Evolutionary conservation across 768 basidiomycete genomes (phyloP).

Genomic region (Trametes meyenii): DNA sequence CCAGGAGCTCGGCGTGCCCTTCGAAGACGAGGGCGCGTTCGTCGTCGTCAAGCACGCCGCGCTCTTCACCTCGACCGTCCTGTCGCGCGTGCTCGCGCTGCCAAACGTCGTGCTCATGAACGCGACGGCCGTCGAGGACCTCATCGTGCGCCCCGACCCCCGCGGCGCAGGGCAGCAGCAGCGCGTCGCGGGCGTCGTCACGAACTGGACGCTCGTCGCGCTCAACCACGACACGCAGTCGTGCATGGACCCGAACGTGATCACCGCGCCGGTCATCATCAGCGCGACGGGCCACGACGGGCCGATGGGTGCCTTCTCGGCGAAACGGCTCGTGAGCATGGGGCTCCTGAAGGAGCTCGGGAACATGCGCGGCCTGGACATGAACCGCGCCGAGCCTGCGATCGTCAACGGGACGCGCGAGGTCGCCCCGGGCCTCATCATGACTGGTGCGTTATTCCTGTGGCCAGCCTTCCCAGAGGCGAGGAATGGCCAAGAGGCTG

Average conservation of each 20-base stretch:
- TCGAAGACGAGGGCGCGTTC: constrained; percentile 76
- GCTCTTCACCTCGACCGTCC: constrained; percentile 75
- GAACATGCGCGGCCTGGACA: constrained; percentile 80
- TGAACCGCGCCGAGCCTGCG: constrained; percentile 82
- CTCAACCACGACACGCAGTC: constrained; percentile 76
- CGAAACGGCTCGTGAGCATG: constrained; percentile 75
- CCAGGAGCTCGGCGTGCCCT: constrained; percentile 66
- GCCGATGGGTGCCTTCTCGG: constrained; percentile 80
- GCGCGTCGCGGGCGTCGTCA: constrained; percentile 56
- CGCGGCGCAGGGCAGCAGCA: constrained; percentile 36
- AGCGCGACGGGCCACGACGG: constrained; percentile 79
- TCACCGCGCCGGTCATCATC: constrained; percentile 76
- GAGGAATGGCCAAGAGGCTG: neutral
- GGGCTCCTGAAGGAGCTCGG: constrained; percentile 76
- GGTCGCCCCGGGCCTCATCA: constrained; percentile 72
- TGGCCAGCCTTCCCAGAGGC: no score
- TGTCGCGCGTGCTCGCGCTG: constrained; percentile 69
- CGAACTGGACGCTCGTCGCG: constrained; percentile 54
- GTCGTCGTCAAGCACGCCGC: constrained; percentile 85
- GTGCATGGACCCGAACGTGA: constrained; percentile 70
- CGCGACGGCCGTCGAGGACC: constrained; percentile 81
- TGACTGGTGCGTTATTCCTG: constrained; percentile 56
- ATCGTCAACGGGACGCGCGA: constrained; percentile 79
- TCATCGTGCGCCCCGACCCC: constrained; percentile 63
- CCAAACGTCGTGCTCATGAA: constrained; percentile 78